Evolutionary conservation across 2,329 filamentous ascomycete genomes (phyloP), one percentile per base, ranked within the genome.

Genomic region (Calonectria crousiana): DNA sequence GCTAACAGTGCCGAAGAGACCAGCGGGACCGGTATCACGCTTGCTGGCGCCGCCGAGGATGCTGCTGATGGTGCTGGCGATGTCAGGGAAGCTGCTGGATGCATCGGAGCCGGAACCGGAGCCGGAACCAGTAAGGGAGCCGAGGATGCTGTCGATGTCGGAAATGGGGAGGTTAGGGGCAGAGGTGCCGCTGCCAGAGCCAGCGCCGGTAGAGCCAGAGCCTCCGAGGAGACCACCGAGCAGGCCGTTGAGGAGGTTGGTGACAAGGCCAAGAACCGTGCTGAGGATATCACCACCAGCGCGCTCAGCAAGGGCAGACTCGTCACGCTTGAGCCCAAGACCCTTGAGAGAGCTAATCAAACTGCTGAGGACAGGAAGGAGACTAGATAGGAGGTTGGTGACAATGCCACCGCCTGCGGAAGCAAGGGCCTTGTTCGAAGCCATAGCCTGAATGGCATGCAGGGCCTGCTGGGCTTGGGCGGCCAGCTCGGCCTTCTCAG

Each of bases 11-110:
- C 26, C 51, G 36, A 51, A 20, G 13, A 51, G 23, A 62, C 53
- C 51, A 26, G 13, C 52, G n/a, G 30, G n/a, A n/a, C 23, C 5
- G 2, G 14, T 10, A 26, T 49, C 28, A 16, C 41, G 34, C 44
- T 34, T 64, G 53, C 32, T 58, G n/a, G 18, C 16, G 23, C 52
- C 67, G 30, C 67, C 64, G 32, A 67, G 36, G 67, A 71, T 34
- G 26, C 71, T 62, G 41, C 18, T 34, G 4, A 64, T 38, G 28
- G 67, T 32, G 2, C 23, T 58, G 13, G 51, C 38, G 23, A 62
- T 62, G 14, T 62, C 56, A 18, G 67, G 28, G 36, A 74, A 26
- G 49, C 41, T 49, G 38, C 60, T 10, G 16, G 60, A 11, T 5
- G 36, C 6, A 6, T 20, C 41, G 9, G 41, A n/a, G 26, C 23